Base-by-base conservation (phyloP, 352 stramenopile genomes). In the Aphanomyces invadans region DNA sequence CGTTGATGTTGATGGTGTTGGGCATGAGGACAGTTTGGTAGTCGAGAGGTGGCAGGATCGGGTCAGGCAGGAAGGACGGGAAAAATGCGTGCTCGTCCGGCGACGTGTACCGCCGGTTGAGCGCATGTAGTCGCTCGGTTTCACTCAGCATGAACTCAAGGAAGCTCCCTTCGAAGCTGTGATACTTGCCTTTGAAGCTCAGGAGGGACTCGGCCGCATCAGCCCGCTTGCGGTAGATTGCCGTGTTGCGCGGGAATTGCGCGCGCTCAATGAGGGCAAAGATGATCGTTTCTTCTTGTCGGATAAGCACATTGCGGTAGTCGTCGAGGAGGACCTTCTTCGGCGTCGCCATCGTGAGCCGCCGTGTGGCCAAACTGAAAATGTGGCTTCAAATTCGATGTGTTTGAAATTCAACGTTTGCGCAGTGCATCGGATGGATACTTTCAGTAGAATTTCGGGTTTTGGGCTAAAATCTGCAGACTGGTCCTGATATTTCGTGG, bases 61-160 rank as follows among this genome's bases (percentile, higher is more conserved):
- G 84, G 53, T 90, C 79, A 7, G 92, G 93, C 26, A 99, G 71
- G 51, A 90, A 71, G 44, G 96, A 76, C 36, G 90, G 93, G 72
- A 98, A 99, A 78, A 99, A 99, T 23, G 96, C 85, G 64, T 99
- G 96, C 80, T 99, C 97, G 70, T 99, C 96, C 17, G 96, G 95
- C 29, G 90, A 98, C 69, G 91, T 98, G 84, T 99, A 99, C n/a
- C 97, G 92, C 25, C 97, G 87, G 29, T 97, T 88, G 48, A 96
- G 76, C 26, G 89, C 87, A 62, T 98, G 92, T 26, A 98, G 74
- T 71, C 96, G 96, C 74, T 98, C 95, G 2, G 96, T 99, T 74
- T 98, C 95, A 69, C 91, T 92, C 49, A 99, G 77, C 88, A 99
- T 97, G 71, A 98, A 99, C 73, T 99, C 96, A 60, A 94, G 67